These are phyloP conservation scores for Cadophora luteo-olivacea DNA, from an alignment of 2,329 filamentous ascomycete genomes.

Conservation along the genomic window DNA sequence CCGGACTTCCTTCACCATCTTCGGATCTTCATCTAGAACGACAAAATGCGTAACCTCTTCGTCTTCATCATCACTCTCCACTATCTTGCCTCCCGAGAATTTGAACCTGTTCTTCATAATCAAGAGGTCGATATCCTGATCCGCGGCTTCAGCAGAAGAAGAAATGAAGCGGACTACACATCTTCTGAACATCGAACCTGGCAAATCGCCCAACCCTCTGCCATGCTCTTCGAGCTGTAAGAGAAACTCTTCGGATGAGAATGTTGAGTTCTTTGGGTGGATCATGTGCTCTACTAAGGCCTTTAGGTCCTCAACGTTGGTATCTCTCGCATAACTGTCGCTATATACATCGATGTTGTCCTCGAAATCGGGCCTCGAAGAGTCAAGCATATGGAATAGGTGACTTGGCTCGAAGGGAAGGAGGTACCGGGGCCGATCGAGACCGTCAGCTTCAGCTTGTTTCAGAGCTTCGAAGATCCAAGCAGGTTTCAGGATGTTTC, in stretches of 20 bases:
- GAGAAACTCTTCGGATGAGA: constrained; percentile 56
- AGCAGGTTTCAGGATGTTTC: constrained; percentile 76
- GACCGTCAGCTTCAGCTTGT: constrained; percentile 56
- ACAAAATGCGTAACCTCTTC: constrained; percentile 75
- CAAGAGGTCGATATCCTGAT: constrained; percentile 45
- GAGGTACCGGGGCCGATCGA: constrained; percentile 59
- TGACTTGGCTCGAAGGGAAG: constrained; percentile 69
- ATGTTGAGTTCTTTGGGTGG: constrained; percentile 51
- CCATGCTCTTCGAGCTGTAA: constrained; percentile 62
- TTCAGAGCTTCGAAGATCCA: constrained; percentile 80
- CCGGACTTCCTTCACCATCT: constrained; percentile 53
- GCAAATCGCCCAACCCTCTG: constrained; percentile 56
- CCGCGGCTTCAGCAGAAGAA: constrained; percentile 43
- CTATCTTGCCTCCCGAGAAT: constrained; percentile 73
- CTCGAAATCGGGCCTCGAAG: constrained; percentile 59
- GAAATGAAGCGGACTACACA: constrained; percentile 50
- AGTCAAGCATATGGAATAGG: constrained; percentile 72
- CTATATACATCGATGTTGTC: constrained; percentile 76
- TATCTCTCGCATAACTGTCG: constrained; percentile 82
- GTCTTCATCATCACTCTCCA: constrained; percentile 57
- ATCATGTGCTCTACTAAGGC: constrained; percentile 56
- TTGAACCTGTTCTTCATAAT: constrained; percentile 63
- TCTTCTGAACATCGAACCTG: constrained; percentile 58
- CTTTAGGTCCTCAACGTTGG: constrained; percentile 67
- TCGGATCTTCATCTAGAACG: constrained; percentile 54